These are phyloP conservation scores for Fusarium nygamai DNA, from an alignment of 2,329 filamentous ascomycete genomes.

Conservation along the genomic window DNA sequence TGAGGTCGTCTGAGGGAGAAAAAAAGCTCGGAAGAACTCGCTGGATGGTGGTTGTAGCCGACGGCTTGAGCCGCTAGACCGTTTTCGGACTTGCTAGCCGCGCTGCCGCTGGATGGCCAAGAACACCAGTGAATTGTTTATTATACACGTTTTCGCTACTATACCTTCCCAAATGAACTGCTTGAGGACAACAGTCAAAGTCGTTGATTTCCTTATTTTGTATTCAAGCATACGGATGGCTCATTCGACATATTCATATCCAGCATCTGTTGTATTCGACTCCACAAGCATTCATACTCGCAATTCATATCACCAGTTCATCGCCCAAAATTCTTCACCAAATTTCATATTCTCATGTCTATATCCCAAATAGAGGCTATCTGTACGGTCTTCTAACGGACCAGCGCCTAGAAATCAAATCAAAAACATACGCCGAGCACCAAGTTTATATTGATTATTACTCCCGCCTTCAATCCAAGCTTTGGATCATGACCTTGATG, in stretches of 20 bases:
- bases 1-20: constrained; percentile 51
- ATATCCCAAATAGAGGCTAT: constrained; percentile 29
- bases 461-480: constrained; percentile 56
- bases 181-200: background rate
- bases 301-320: background rate
- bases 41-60: constrained; percentile 46
- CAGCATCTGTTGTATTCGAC: background rate
- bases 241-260: background rate
- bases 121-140: constrained; percentile 6
- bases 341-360: constrained; percentile 34
- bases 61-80: constrained; percentile 43
- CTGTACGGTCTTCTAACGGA: constrained; percentile 27
- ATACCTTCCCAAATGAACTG: background rate
- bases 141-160: background rate
- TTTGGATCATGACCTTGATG: constrained; percentile 98
- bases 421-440: constrained; percentile 42
- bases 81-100: constrained; percentile 38
- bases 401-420: constrained; percentile 29
- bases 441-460: constrained; percentile 21
- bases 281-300: background rate
- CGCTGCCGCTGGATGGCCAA: constrained; percentile 29
- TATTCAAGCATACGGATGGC: background rate
- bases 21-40: constrained; percentile 62
- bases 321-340: background rate
- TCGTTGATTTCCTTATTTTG: background rate